These are phyloP conservation scores for Inga laurina DNA, from an alignment of 306 rosid genomes.

Conservation along the genomic window DNA sequence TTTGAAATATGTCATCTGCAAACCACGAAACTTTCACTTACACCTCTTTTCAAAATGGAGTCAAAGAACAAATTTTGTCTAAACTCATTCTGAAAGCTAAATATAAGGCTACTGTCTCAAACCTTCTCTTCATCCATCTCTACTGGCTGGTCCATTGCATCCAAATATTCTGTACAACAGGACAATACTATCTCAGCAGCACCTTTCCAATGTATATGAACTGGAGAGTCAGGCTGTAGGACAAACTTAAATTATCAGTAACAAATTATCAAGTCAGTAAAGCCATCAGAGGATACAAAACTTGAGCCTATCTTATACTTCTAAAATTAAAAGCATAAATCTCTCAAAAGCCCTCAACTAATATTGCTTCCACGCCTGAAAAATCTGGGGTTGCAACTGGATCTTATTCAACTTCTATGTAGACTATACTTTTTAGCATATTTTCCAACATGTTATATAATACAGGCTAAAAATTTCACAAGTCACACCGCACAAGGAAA, in stretches of 20 bases:
- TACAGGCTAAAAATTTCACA: too few relatives aligned
- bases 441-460: background rate
- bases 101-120: conserved; percentile 23
- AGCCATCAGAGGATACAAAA: background rate
- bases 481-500: too few relatives aligned
- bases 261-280: background rate
- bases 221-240: conserved; percentile 55
- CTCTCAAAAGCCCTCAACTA: background rate
- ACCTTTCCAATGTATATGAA: conserved; percentile 95
- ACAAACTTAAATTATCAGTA: conserved; percentile 27
- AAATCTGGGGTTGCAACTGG: background rate
- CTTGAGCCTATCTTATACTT: background rate
- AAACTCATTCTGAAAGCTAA: conserved; percentile 8
- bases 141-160: conserved; percentile 42
- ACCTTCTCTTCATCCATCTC: conserved; percentile 78
- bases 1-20: conserved; percentile 57
- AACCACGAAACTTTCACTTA: conserved; percentile 20
- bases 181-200: conserved; percentile 86
- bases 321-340: background rate
- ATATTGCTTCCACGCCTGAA: background rate
- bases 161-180: conserved; percentile 56
- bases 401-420: background rate
- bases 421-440: background rate
- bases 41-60: background rate
- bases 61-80: background rate